A percentile compares a stretch with the other conserved stretches of the same genome.
Conservation (phyloP, 768 basidiomycete species). For the Tulasnella sp. region DNA sequence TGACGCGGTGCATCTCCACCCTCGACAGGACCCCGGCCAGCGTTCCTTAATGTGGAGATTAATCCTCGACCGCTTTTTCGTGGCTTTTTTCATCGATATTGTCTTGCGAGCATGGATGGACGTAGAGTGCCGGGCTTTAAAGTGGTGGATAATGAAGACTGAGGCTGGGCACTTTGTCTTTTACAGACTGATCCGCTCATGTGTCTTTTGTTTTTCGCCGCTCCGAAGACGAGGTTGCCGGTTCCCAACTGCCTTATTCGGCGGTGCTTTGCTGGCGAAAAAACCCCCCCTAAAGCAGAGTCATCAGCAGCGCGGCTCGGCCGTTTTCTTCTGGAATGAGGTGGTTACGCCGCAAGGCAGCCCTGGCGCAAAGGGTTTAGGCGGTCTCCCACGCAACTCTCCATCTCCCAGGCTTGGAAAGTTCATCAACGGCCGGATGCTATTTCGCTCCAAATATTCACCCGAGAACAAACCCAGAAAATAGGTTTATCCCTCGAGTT, state of each 20-base stretch:
- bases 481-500: not conserved
- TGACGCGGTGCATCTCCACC: not conserved
- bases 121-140: not conserved
- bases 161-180: conserved; percentile 6
- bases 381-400: conserved; percentile 11
- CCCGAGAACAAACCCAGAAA: conserved; percentile 9
- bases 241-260: not conserved
- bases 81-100: not conserved
- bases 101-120: not conserved
- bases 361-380: conserved; percentile 8
- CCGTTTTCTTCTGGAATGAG: not conserved
- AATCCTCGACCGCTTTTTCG: not conserved
- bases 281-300: not conserved
- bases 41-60: not conserved
- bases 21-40: not conserved
- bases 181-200: conserved; percentile 11
- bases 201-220: conserved; percentile 5
- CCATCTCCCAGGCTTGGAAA: conserved; percentile 11
- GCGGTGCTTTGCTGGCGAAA: not conserved
- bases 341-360: conserved; percentile 6
- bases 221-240: not conserved
- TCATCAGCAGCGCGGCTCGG: not conserved
- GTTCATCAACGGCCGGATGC: not conserved
- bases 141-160: not conserved
- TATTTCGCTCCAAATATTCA: not conserved